Base-by-base conservation (phyloP, 2,329 filamentous ascomycete genomes). In the Metarhizium guizhouense region DNA sequence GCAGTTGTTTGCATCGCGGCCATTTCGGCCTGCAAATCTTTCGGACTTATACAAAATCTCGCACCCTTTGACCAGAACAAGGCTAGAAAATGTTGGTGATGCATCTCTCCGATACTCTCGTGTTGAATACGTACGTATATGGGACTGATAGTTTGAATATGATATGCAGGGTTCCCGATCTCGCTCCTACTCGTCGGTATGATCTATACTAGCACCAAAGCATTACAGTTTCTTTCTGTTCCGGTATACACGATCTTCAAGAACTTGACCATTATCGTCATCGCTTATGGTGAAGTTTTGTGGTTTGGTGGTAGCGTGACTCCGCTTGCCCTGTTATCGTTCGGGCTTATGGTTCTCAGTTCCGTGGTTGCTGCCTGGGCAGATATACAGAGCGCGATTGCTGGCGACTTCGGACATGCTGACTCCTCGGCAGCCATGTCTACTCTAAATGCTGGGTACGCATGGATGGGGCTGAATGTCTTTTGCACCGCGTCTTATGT, bases 231-330 rank as follows among this genome's bases (percentile, higher is more conserved):
- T 74, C 87, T 99, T 59, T 96, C 92, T 36, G 95, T 99, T 55
- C 94, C 94, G 29, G 94, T 99, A 30, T 99, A 99, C 76, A 99
- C 94, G 55, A 99, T 99, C 71, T 99, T 99, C 82, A 99, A 99
- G 82, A 99, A 99, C 76, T 74, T 99, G 77, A 97, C 94, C 59
- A 99, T 95, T 72, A 97, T 99, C 66, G 85, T 97, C 61, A 99
- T 97, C 67, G 94, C 94, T 55, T 99, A 99, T 64, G 94, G 94
- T 63, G 94, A 99, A 75, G 93, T 99, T 34, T 81, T 99, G 54
- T 97, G 93, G 92, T 99, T 99, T 64, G 94, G 94, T 59, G 93
- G 93, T 67, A 90, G 85, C 51, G 93, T 99, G 57, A 92, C 88
- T 16, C 83, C 86, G 50, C 84, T 96, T 72, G 86, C 91, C 2